A percentile compares a stretch with the other conserved stretches of the same genome.
phyloP scores from a whole-genome alignment of 2,329 filamentous ascomycete genomes.

The Clonostachys solani region DNA sequence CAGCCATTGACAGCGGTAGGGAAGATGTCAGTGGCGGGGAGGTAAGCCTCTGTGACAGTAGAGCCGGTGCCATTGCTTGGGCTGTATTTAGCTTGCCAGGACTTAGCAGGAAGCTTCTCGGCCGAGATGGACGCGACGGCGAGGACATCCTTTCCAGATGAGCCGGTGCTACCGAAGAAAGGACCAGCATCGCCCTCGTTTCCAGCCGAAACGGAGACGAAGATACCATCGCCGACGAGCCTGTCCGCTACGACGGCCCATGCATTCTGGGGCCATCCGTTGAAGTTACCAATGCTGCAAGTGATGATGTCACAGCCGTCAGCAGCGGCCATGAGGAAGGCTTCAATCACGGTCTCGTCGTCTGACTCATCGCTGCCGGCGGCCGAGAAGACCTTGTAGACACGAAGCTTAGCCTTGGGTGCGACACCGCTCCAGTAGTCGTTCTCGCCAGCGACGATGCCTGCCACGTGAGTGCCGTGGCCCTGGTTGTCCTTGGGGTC shows the following conservation, averaged over 20 bases:
- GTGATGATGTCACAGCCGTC: constrained; percentile 24
- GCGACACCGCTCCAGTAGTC: constrained; percentile 18
- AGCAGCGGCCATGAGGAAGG: constrained; percentile 21
- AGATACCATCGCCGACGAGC: constrained; percentile 27
- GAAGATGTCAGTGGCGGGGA: constrained; percentile 25
- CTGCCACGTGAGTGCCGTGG: constrained; percentile 21
- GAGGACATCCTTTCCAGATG: constrained; percentile 34
- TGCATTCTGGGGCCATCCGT: constrained; percentile 20
- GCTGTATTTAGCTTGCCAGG: constrained; percentile 20
- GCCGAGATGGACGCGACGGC: constrained; percentile 36
- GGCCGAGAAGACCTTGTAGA: constrained; percentile 17
- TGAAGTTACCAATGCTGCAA: constrained; percentile 16
- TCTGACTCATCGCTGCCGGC: constrained; percentile 9
- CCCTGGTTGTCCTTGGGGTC: constrained; percentile 17
- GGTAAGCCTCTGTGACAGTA: constrained; percentile 19
- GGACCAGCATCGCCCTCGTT: constrained; percentile 35
- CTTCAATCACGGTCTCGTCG: constrained; percentile 23
- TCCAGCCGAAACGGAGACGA: constrained; percentile 35
- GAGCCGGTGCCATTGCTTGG: constrained; percentile 12
- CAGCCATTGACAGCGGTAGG: constrained; percentile 26
- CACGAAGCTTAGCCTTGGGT: constrained; percentile 15
- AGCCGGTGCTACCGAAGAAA: constrained; percentile 29
- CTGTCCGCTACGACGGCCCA: constrained; percentile 21
- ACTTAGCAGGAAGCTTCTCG: constrained; percentile 17
- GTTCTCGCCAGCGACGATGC: constrained; percentile 20